Evolutionary conservation across 345 rosid genomes (phyloP), one percentile per base, ranked within the genome.

Genomic region (Microcos paniculata): DNA sequence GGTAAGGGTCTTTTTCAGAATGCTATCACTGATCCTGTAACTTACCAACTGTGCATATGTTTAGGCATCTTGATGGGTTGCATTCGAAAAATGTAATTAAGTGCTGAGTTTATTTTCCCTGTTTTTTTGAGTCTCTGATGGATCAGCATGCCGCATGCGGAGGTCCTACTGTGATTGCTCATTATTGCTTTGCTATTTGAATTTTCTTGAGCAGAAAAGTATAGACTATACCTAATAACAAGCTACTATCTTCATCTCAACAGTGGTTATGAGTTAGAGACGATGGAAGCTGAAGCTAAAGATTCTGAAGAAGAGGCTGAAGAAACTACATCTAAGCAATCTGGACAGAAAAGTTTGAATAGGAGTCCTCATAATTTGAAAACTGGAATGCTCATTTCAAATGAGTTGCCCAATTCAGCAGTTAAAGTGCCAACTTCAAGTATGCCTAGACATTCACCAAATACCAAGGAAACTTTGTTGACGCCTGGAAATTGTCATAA

Each of bases 221-320:
- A 38, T 12, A 64, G 11, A 14, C 18, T 38, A 6, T 64, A 10
- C 49, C 23, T 7, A 48, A 48, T 48, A 3, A 4, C 26, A 67
- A 26, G 35, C 40, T 46, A 16, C 15, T 74, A 28, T 33, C 21
- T 67, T 72, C 52, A 46, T 76, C 62, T 71, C 45, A 23, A 70
- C 83, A 90, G 96, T 85, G 98, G 93, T 68, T 82, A 90, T 85
- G 95, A 94, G 73, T 76, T 92, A 88, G 98, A 92, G 80, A 74
- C 82, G 80, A 83, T 87, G 92, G 97, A 87, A 84, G 93, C 91
- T 83, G 95, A 92, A 84, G 98, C 97, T 72, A 87, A 81, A 77
- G 97, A 96, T 88, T 96, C 97, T 51, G 98, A 96, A 71, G 97
- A 93, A 51, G 97, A 92, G 72, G 85, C 78, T 58, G 94, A 77